These are phyloP conservation scores for Echria macrotheca DNA, from an alignment of 495 filamentous ascomycete species.

Conservation along the genomic window DNA sequence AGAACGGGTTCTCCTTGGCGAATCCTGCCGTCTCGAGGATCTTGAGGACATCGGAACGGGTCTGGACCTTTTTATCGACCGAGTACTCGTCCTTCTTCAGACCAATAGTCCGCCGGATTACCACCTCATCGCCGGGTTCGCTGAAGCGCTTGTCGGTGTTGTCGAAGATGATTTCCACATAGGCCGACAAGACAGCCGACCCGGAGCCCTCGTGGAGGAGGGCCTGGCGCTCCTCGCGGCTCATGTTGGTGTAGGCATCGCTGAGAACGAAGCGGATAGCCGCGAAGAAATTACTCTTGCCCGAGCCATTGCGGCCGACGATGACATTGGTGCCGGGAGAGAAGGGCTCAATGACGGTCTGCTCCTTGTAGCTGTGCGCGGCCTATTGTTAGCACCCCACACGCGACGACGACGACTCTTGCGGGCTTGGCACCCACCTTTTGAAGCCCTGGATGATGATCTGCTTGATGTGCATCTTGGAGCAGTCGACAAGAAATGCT, in stretches of 20 bases:
- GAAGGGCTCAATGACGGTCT: slow-evolving; percentile 97
- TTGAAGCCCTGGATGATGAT: slow-evolving; percentile 99
- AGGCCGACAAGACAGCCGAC: slow-evolving; percentile 97
- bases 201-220: slow-evolving; percentile 95
- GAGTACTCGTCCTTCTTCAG: slow-evolving; percentile 99
- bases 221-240: slow-evolving; percentile 89
- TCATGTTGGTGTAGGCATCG: slow-evolving; percentile 95
- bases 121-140: slow-evolving; percentile 83
- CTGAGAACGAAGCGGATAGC: slow-evolving; percentile 98
- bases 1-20: slow-evolving; percentile 96
- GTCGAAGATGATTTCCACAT: slow-evolving; percentile 98
- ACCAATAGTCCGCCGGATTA: slow-evolving; percentile 88
- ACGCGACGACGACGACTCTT: neutral
- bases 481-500: too few relatives aligned
- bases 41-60: slow-evolving; percentile 91
- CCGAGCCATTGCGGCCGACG: slow-evolving; percentile 96
- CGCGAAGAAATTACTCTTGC: slow-evolving; percentile 99
- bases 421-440: slow-evolving; percentile 54
- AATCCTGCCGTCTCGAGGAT: slow-evolving; percentile 94
- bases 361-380: slow-evolving; percentile 85
- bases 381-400: neutral
- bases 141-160: slow-evolving; percentile 95
- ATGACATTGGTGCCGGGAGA: slow-evolving; percentile 98
- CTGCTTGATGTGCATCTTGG: slow-evolving; percentile 96
- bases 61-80: slow-evolving; percentile 91